Base-by-base conservation (phyloP, 2,329 filamentous ascomycete genomes). In the Epichloe gansuensis region DNA sequence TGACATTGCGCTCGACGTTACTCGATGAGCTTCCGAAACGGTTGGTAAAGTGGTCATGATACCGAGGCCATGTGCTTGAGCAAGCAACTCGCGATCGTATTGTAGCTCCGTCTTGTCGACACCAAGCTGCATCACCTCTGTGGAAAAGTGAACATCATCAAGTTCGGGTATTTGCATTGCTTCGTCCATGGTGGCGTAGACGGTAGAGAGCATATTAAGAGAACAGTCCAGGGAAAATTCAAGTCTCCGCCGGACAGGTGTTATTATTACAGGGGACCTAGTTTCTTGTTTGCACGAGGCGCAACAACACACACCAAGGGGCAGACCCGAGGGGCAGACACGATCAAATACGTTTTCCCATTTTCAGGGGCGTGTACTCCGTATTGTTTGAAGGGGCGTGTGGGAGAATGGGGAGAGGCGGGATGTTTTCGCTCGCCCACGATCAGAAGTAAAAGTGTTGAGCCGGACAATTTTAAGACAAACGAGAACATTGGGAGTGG, bases 1-100 rank as follows among this genome's bases (percentile, higher is more conserved):
- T 21, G 73, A 75, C 54, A 74, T 67, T 55, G 69, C 66, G 51
- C 65, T 68, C 35, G 67, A 68, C 3, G 62, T 65, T 51, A 68
- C 64, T 47, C 64, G 65, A 52, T 69, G 68, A 36, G 50, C 44
- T 8, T 71, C 63, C 36, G 60, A 58, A 17, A 54, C 38, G 3
- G 56, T 55, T 21, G 56, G 59, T 43, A 57, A 57, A 38, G 55
- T 60, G 36, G 59, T 60, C 54, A 54, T 60, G 50, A 71, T 68
- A 39, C 68, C 69, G 34, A 69, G 58, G 12, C 61, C 60, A 51
- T 61, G 64, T 38, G 69, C 69, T 47, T 62, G 66, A 38, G 63
- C 61, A 39, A 66, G 51, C 5, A 70, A 55, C 43, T 68, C 62
- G 15, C 64, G 59, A 42, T 75, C 71, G 23, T 72, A 53, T 39